These are phyloP conservation scores for Phytophthora pinifolia DNA, from an alignment of 352 stramenopile species.

Conservation along the genomic window DNA sequence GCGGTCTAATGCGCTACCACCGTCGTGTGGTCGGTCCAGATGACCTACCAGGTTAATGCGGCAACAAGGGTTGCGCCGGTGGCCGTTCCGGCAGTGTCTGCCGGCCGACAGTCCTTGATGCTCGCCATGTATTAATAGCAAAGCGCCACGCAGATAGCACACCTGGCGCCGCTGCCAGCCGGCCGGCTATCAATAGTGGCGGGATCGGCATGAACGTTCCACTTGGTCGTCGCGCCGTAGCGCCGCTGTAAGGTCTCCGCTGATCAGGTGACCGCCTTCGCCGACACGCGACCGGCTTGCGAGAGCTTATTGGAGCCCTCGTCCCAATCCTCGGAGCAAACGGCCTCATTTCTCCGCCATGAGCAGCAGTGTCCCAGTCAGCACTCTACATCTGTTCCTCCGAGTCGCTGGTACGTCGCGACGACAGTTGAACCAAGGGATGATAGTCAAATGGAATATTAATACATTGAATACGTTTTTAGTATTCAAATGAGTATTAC, in stretches of 20 bases:
- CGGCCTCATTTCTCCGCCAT: slow-evolving; percentile 26
- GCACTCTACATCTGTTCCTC: slow-evolving; percentile 30
- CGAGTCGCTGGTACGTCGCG: too few species aligned
- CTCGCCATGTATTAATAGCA: neutral
- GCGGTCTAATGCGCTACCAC: neutral
- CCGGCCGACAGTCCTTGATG: neutral
- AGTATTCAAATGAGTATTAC: too few species aligned
- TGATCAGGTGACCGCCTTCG: neutral
- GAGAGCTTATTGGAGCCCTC: slow-evolving; percentile 15
- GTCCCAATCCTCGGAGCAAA: slow-evolving; percentile 15
- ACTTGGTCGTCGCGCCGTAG: slow-evolving; percentile 24
- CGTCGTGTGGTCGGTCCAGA: neutral
- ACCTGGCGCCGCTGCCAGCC: slow-evolving; percentile 10
- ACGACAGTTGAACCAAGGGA: too few species aligned
- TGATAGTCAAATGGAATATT: too few species aligned
- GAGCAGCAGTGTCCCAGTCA: slow-evolving; percentile 18
- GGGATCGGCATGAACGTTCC: slow-evolving; percentile 14
- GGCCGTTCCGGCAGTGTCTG: neutral
- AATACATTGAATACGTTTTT: too few species aligned
- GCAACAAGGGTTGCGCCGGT: neutral
- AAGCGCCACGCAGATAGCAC: slow-evolving; percentile 5
- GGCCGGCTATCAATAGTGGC: too few species aligned
- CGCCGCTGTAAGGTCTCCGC: slow-evolving; percentile 5
- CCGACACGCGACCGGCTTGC: slow-evolving; percentile 11
- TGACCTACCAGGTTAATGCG: slow-evolving; percentile 2